phyloP scores from a whole-genome alignment of 2,329 filamentous ascomycete genomes.

The Diaporthe nobilis region DNA sequence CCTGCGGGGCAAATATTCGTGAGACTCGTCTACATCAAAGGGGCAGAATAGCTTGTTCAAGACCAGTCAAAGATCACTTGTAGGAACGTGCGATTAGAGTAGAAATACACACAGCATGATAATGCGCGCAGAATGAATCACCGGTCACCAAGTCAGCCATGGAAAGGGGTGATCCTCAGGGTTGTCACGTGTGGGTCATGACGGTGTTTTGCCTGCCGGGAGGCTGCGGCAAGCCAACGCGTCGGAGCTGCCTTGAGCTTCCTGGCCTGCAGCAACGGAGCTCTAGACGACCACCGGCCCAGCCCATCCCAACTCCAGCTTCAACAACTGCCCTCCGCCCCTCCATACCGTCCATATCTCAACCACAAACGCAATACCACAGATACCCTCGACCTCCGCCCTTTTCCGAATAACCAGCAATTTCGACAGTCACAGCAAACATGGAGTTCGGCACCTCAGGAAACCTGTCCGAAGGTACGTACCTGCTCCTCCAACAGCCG shows the following conservation, averaged over 20 bases:
- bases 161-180: neutral
- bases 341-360: slow-evolving; percentile 25
- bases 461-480: slow-evolving; percentile 76
- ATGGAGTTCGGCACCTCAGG: slow-evolving; percentile 77
- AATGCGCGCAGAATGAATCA: neutral
- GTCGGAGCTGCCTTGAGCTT: slow-evolving; percentile 64
- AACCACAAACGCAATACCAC: neutral
- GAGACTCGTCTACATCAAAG: too few species aligned
- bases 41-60: too few species aligned
- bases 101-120: neutral
- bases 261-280: slow-evolving; percentile 16
- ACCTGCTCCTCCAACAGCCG: slow-evolving; percentile 37
- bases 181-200: slow-evolving; percentile 34
- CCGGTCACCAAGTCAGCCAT: neutral
- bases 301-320: slow-evolving; percentile 36
- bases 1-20: neutral
- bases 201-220: slow-evolving; percentile 39
- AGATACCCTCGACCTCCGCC: neutral
- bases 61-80: too few species aligned
- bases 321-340: slow-evolving; percentile 26
- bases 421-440: slow-evolving; percentile 48
- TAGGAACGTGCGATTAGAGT: neutral
- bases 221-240: slow-evolving; percentile 50
- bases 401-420: slow-evolving; percentile 3
- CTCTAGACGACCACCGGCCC: slow-evolving; percentile 46